Evolutionary conservation across 208 protist species (phyloP), one percentile per base, ranked within the genome.

Genomic region (Trypanosoma congolense): DNA sequence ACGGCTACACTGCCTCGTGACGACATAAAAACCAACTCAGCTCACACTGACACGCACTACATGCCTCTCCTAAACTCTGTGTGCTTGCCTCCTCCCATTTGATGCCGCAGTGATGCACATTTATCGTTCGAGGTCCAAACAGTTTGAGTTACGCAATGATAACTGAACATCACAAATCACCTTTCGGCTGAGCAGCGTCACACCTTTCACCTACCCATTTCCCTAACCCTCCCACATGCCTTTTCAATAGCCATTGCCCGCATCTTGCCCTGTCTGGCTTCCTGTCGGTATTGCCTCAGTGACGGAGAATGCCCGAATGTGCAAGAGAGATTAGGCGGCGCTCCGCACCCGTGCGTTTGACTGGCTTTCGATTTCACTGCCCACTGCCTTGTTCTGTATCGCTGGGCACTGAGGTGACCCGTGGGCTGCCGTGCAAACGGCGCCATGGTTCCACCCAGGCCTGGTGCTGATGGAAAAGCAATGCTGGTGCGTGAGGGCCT

Each of bases 221-320:
- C 42, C 42, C n/a, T 46, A 9, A 6, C 0, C 21, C 18, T 24
- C 6, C 42, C 10, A 6, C 6, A n/a, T n/a, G 6, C 6, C n/a
- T 9, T 24, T 5, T 25, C 42, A 46, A 22, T n/a, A 25, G 42
- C 35, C 35, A 40, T 8, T 40, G n/a, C 8, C 18, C 21, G n/a
- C 6, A 46, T 46, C 42, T 46, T 46, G n/a, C 42, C 42, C 42
- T 46, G 42, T 46, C 42, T 46, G 42, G 42, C 42, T 24, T 6
- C 0, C 18, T 24, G 42, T 46, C 42, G n/a, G 42, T 46, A 24
- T 25, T 22, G 10, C n/a, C 6, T 24, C 12, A 19, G 42, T 25
- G 42, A 46, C 18, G 21, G 42, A 22, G n/a, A 22, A 9, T 8
- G 42, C 21, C 6, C 21, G 42, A 25, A 24, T 22, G 42, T 46